These are phyloP conservation scores for Cinchona pubescens DNA, from an alignment of 257 asterid species.

Conservation along the genomic window DNA sequence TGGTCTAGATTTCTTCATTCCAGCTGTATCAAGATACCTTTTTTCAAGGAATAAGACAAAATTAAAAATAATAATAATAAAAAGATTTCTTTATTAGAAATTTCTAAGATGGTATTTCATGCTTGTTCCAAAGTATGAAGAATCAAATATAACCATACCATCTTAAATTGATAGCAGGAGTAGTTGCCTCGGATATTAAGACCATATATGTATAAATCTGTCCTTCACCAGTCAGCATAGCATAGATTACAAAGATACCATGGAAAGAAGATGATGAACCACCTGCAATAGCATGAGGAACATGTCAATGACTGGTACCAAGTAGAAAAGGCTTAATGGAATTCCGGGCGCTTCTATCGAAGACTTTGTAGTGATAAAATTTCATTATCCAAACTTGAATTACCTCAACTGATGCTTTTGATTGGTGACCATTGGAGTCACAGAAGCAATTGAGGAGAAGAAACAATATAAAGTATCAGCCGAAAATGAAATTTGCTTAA, in stretches of 20 bases:
- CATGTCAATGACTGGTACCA: constrained; percentile 1
- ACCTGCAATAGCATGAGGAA: constrained; percentile 41
- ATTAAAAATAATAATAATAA: constrained; percentile 1
- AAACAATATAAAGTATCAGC: neutral
- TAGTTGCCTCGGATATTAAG: constrained; percentile 78
- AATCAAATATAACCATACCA: constrained; percentile 42
- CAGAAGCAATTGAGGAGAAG: no score
- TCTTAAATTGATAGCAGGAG: constrained; percentile 80
- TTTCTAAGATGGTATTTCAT: neutral
- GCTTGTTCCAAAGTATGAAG: neutral
- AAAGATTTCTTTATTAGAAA: neutral
- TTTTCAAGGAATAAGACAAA: neutral
- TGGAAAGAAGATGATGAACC: constrained; percentile 75
- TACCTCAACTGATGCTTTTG: neutral
- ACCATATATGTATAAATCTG: constrained; percentile 68
- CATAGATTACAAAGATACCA: constrained; percentile 45
- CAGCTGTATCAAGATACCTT: constrained; percentile 85
- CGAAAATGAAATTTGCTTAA: neutral
- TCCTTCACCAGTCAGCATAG: constrained; percentile 83
- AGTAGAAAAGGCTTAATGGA: neutral
- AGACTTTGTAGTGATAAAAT: neutral
- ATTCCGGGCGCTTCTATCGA: neutral
- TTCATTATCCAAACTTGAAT: neutral
- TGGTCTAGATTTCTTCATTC: constrained; percentile 57
- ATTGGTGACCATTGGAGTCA: no score